phyloP scores from a whole-genome alignment of 2,329 filamentous ascomycete genomes.

The Rhytidhysteron rufulum region DNA sequence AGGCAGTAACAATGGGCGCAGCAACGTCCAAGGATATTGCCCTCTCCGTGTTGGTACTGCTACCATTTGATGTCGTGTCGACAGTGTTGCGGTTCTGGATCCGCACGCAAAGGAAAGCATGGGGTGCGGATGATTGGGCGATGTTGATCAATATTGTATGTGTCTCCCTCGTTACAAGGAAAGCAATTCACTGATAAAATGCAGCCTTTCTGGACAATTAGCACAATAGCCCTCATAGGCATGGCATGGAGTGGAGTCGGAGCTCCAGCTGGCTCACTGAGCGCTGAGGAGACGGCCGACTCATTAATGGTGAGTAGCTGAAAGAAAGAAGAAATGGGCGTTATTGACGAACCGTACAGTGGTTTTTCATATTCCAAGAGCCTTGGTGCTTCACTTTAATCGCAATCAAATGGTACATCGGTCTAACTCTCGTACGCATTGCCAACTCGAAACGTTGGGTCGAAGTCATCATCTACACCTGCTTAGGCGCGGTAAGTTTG shows the following conservation, averaged over 20 bases:
- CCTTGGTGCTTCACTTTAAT: no score
- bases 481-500: constrained; percentile 34
- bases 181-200: not conserved
- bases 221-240: not conserved
- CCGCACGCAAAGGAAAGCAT: not conserved
- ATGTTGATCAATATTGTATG: constrained; percentile 5
- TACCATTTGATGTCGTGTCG: not conserved
- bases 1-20: constrained; percentile 6
- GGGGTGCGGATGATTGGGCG: constrained; percentile 4
- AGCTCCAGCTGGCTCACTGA: not conserved
- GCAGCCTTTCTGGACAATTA: constrained; percentile 1
- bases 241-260: constrained; percentile 1
- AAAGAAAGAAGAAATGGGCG: no score
- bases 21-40: constrained; percentile 12
- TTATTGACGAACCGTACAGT: no score
- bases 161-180: not conserved
- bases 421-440: constrained; percentile 34
- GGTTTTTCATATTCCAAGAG: no score
- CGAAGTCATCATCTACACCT: constrained; percentile 41
- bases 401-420: not conserved
- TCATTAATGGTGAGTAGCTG: not conserved
- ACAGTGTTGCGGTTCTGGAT: constrained; percentile 2
- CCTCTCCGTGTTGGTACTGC: constrained; percentile 8
- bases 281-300: not conserved
- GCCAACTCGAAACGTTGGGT: constrained; percentile 39